A percentile compares a stretch with the other conserved stretches of the same genome.
phyloP scores from a whole-genome alignment of 1,284 basidiomycete species.

The Moniliophthora roreri region DNA sequence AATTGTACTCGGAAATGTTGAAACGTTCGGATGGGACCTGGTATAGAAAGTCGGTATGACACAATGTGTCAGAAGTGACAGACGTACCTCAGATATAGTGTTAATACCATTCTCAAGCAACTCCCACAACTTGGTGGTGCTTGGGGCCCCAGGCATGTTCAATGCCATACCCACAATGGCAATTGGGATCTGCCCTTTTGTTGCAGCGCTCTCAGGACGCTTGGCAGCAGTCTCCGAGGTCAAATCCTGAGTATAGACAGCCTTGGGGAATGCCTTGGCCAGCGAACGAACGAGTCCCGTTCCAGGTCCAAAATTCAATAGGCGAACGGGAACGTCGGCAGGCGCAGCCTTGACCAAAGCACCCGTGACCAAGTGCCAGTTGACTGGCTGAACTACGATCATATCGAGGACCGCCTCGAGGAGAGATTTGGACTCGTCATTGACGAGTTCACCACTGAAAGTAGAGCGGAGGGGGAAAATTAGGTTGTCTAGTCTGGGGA shows the following conservation, averaged over 20 bases:
- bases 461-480: conserved; percentile 46
- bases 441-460: neutral
- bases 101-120: conserved; percentile 55
- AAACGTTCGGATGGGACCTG: conserved; percentile 61
- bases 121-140: conserved; percentile 52
- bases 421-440: conserved; percentile 15
- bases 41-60: conserved; percentile 26
- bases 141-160: conserved; percentile 57
- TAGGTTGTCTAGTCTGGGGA: conserved; percentile 50
- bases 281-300: conserved; percentile 38
- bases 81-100: conserved; percentile 53
- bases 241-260: conserved; percentile 52
- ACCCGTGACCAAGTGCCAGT: conserved; percentile 46
- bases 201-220: conserved; percentile 17
- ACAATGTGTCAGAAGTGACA: neutral
- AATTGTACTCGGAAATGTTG: conserved; percentile 38
- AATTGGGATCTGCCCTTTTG: conserved; percentile 38
- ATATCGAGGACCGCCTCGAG: conserved; percentile 51
- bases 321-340: conserved; percentile 21
- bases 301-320: conserved; percentile 59
- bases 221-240: no score
- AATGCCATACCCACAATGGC: conserved; percentile 72
- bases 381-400: conserved; percentile 54
- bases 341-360: conserved; percentile 30
- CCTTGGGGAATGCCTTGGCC: conserved; percentile 31